Evolutionary conservation across 352 stramenopile genomes (phyloP).

Genomic region (Globisporangium cylindrosporum): DNA sequence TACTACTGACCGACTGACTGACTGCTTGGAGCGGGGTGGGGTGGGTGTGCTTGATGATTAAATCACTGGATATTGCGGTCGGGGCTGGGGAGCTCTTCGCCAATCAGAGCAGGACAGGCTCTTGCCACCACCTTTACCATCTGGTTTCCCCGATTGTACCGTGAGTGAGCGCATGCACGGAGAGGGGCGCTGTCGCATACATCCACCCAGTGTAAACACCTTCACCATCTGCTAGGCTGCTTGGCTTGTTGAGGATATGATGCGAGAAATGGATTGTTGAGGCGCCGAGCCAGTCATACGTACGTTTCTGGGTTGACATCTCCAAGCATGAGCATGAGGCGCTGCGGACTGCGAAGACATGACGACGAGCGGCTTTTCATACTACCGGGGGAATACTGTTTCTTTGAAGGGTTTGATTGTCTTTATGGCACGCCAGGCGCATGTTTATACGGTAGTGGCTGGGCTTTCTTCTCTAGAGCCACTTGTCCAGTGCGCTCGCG

Average conservation of each 20-base stretch:
- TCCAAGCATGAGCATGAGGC: not conserved
- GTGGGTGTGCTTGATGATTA: not conserved
- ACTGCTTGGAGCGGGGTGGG: not conserved
- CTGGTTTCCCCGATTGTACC: not conserved
- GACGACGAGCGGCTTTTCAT: not conserved
- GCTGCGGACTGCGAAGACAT: not conserved
- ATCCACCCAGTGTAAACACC: not conserved
- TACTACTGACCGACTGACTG: not conserved
- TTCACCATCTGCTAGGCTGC: not conserved
- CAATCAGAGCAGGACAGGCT: conserved; percentile 3
- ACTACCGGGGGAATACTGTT: not conserved
- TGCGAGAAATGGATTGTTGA: not conserved
- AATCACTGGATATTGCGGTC: not conserved
- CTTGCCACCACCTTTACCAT: not conserved
- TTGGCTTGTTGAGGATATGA: not conserved
- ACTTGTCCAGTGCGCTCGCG: conserved; percentile 39
- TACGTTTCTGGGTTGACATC: not conserved
- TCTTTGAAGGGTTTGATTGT: not conserved
- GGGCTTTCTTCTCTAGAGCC: conserved; percentile 25
- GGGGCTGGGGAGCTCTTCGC: not conserved
- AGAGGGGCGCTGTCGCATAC: not conserved
- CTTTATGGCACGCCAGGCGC: not conserved
- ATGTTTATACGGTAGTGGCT: not conserved
- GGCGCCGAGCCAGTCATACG: not conserved
- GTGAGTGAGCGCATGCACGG: not conserved